Base-by-base conservation (phyloP, 2,329 filamentous ascomycete genomes). In the Cytospora piceae region DNA sequence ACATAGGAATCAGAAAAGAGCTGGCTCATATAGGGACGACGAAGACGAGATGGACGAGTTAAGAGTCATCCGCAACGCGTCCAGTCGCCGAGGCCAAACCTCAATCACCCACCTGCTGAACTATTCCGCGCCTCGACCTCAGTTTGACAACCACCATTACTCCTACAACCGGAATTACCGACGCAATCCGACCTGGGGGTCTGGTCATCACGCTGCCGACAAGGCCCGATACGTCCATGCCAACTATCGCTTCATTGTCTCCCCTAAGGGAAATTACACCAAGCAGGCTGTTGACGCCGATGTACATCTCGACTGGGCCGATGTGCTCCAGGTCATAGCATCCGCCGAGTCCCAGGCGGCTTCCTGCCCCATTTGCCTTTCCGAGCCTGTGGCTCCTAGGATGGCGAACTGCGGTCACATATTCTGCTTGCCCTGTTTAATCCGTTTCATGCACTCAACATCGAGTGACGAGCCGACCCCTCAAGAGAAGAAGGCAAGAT, bases 331-430 rank as follows among this genome's bases (percentile, higher is more conserved):
- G 78, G 89, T 99, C 61, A 84, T 99, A 71, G 95, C 92, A 11
- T 98, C 94, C 2, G 87, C 91, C 64, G 89, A 95, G 76, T 97
- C 94, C 0, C 95, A 99, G 77, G 84, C 88, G 53, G 87, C 94
- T 3, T 93, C 91, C 27, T 99, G 95, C 75, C 95, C 95, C 0
- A 99, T 99, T 63, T 99, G 95, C 74, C 85, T 99, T 32, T 96
- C 91, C 2, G 92, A 91, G 63, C 95, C 95, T 1, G 92, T 96
- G 22, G 95, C 95, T 9, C 94, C 95, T 37, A 89, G 95, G 64
- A 99, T 99, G 94, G 94, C 95, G 52, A 94, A 90, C 74, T 99
- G 95, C 73, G 95, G 95, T 1, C 95, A 99, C 75, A 97, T 99
- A 15, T 98, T 97, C 76, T 99, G 95, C 75, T 81, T 98, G 39